Evolutionary conservation across 2,329 filamentous ascomycete genomes (phyloP).

Genomic region (Macrophomina pseudophaseolina): DNA sequence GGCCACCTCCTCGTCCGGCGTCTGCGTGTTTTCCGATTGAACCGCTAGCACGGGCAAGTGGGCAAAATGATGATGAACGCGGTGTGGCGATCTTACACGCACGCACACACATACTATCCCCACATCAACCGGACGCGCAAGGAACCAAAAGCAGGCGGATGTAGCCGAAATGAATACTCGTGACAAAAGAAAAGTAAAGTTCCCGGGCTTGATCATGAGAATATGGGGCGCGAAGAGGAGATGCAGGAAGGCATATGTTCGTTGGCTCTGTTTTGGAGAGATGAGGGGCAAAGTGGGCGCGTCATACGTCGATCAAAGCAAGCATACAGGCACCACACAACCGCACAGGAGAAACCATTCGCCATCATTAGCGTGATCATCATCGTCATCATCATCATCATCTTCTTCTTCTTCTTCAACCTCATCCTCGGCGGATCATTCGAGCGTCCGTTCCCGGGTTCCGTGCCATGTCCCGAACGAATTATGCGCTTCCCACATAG

Average conservation of each 20-base stretch:
- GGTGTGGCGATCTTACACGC: constrained; percentile 6
- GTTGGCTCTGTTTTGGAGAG: not conserved
- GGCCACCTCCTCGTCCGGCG: too few species aligned
- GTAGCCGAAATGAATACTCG: not conserved
- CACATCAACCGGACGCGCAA: not conserved
- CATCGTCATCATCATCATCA: not conserved
- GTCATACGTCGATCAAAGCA: constrained; percentile 19
- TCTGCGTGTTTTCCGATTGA: too few species aligned
- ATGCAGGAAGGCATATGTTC: not conserved
- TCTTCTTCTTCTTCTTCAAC: too few species aligned
- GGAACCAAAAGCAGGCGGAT: not conserved
- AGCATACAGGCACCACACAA: constrained; percentile 8
- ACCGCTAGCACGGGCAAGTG: too few species aligned
- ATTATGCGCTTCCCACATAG: not conserved
- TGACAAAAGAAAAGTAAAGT: too few species aligned
- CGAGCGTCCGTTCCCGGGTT: too few species aligned
- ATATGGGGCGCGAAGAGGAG: not conserved
- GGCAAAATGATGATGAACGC: too few species aligned
- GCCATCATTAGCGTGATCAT: not conserved
- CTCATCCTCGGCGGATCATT: too few species aligned
- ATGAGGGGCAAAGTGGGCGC: not conserved
- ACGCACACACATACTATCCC: not conserved
- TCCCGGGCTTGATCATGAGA: too few species aligned
- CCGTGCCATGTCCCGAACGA: not conserved
- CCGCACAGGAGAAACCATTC: too few species aligned